Base-by-base conservation (phyloP, 805 yeast species). In the Yamadazyma akitaensis region DNA sequence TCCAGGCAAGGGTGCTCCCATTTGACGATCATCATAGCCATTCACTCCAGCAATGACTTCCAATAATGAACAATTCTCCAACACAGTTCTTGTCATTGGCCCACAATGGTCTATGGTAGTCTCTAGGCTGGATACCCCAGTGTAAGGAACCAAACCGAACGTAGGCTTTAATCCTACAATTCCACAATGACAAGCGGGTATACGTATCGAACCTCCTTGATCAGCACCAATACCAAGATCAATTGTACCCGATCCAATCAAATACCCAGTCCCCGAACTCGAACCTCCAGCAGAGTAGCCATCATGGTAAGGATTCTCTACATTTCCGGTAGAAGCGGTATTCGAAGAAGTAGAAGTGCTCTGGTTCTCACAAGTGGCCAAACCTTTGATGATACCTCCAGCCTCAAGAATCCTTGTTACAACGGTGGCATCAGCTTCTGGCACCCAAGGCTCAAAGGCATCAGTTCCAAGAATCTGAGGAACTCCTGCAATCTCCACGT, bases 151-250 rank as follows among this genome's bases (percentile, higher is more conserved):
- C n/a, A 52, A 42, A 12, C 54, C 54, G 37, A 51, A 51, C 4
- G 78, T 62, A 0, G 81, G 79, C 51, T 69, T 68, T 40, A 78
- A 52, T 1, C 75, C 74, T 53, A 63, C 77, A 24, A 71, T 43
- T 33, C 74, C 73, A 40, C 68, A 66, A 50, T 61, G 65, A 28
- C 73, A 63, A 7, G 79, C 68, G 1, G 83, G 82, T 28, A 70
- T 65, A 44, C 82, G 65, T 36, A 78, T 66, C 10, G 74, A 65
- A 10, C 82, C 82, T 31, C 81, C 82, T 46, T 77, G 74, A 51
- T 78, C 83, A 12, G 79, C 70, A 9, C 84, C 84, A 40, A 81
- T 58, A 12, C 84, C 84, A 19, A 77, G 42, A 13, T 73, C 69
- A 14, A 78, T 68, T 5, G 79, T 80, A 36, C 65, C 63, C 43